phyloP scores from a whole-genome alignment of 2,329 filamentous ascomycete genomes.

The Aspergillus sp. region DNA sequence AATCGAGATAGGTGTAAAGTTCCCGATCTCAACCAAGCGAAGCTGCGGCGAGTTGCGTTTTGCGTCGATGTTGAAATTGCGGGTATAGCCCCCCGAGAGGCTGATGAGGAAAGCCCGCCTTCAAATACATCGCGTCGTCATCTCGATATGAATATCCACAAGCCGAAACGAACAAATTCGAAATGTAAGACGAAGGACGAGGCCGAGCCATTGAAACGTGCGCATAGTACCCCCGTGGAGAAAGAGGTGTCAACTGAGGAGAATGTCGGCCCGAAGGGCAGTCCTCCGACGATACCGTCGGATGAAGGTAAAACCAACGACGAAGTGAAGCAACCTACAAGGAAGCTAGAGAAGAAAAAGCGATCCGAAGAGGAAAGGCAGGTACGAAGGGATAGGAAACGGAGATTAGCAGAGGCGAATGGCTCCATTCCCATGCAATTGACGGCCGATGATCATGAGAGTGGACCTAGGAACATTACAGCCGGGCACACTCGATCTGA shows the following conservation, averaged over 20 bases:
- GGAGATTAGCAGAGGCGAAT: slow-evolving; percentile 81
- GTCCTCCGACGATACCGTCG: slow-evolving; percentile 15
- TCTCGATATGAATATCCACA: slow-evolving; percentile 28
- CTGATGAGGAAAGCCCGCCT: slow-evolving; percentile 47
- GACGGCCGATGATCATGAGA: slow-evolving; percentile 65
- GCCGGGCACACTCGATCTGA: slow-evolving; percentile 42
- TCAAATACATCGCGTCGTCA: slow-evolving; percentile 27
- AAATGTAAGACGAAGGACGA: slow-evolving; percentile 69
- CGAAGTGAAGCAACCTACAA: slow-evolving; percentile 50
- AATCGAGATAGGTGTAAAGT: slow-evolving; percentile 77
- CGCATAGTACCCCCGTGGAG: slow-evolving; percentile 55
- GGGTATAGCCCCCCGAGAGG: slow-evolving; percentile 77
- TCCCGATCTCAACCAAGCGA: slow-evolving; percentile 74
- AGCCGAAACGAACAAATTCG: slow-evolving; percentile 47
- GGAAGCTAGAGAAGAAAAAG: slow-evolving; percentile 96
- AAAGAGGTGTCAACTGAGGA: slow-evolving; percentile 52
- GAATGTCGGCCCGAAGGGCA: slow-evolving; percentile 7
- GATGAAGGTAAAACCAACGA: slow-evolving; percentile 30
- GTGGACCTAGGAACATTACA: slow-evolving; percentile 47
- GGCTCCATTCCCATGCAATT: slow-evolving; percentile 84
- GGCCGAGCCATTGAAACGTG: slow-evolving; percentile 69
- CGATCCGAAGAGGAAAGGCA: slow-evolving; percentile 89
- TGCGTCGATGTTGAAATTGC: slow-evolving; percentile 98
- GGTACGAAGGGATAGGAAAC: slow-evolving; percentile 85
- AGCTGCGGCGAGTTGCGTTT: slow-evolving; percentile 85